phyloP scores from a whole-genome alignment of 495 filamentous ascomycete species.

The Parathielavia appendiculata region DNA sequence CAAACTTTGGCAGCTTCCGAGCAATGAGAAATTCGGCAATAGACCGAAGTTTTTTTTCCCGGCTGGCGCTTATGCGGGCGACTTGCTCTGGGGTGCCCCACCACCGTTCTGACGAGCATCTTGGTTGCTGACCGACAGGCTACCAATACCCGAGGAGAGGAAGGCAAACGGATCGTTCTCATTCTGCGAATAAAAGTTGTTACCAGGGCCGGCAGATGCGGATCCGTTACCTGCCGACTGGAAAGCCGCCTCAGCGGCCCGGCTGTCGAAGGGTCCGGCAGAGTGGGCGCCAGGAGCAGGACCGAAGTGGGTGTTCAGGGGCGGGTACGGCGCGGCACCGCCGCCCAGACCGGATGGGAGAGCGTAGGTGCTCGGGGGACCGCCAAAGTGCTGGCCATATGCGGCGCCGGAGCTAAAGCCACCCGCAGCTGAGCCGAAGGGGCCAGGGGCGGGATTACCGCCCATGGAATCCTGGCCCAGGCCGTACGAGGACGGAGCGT shows the following conservation, averaged over 20 bases:
- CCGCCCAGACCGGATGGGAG: slow-evolving; percentile 85
- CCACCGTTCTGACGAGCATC: slow-evolving; percentile 76
- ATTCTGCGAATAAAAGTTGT: slow-evolving; percentile 54
- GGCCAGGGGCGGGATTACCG: slow-evolving; percentile 76
- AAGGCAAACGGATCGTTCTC: slow-evolving; percentile 85
- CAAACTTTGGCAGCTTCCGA: slow-evolving; percentile 15
- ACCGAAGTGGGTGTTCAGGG: slow-evolving; percentile 72
- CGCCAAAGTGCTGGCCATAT: slow-evolving; percentile 85
- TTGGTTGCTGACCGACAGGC: slow-evolving; percentile 76
- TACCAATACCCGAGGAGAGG: slow-evolving; percentile 73
- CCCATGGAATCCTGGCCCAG: slow-evolving; percentile 75
- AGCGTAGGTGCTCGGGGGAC: slow-evolving; percentile 82
- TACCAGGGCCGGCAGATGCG: slow-evolving; percentile 58
- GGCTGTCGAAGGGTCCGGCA: slow-evolving; percentile 86
- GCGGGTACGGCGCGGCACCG: slow-evolving; percentile 72
- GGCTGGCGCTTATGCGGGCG: slow-evolving; percentile 48
- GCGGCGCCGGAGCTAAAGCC: slow-evolving; percentile 67
- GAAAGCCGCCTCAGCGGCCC: slow-evolving; percentile 87
- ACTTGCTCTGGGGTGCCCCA: slow-evolving; percentile 56
- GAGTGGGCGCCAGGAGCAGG: slow-evolving; percentile 69
- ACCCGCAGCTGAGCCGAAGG: slow-evolving; percentile 64
- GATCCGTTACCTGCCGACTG: slow-evolving; percentile 74
- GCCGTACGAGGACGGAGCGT: slow-evolving; percentile 72
- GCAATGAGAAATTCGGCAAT: slow-evolving; percentile 17
- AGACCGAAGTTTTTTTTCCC: slow-evolving; percentile 3